Conservation (phyloP, 2,329 filamentous ascomycete species). For the Penicillium sp. region DNA sequence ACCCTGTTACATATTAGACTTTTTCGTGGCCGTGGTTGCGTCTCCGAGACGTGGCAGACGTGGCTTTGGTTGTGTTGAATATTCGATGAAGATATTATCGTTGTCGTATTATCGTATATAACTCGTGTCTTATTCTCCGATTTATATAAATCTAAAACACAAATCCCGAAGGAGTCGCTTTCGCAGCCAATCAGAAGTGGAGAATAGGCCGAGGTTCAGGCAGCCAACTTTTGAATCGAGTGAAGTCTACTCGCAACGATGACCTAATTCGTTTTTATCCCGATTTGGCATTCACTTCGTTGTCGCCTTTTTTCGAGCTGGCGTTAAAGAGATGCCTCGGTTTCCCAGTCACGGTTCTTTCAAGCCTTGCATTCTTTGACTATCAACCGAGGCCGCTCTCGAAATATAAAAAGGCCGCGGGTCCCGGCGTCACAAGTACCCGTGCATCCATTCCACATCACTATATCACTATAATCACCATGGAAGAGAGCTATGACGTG, state of each 20-base stretch:
- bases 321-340: not conserved
- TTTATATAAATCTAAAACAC: not conserved
- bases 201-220: not conserved
- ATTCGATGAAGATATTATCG: too few relatives aligned
- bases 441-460: not conserved
- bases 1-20: too few relatives aligned
- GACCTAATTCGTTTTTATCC: not conserved
- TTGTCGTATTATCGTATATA: too few relatives aligned
- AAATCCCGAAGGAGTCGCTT: not conserved
- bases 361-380: not conserved
- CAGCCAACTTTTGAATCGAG: not conserved
- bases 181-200: not conserved
- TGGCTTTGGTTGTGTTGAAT: too few relatives aligned
- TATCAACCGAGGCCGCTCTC: not conserved
- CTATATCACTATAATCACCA: not conserved
- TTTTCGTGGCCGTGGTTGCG: too few relatives aligned
- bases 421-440: too few relatives aligned
- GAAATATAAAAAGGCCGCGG: not conserved
- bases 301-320: not conserved
- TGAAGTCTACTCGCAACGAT: not conserved
- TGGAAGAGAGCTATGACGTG: constrained; percentile 11
- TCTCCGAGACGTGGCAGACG: too few relatives aligned
- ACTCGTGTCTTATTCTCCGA: too few relatives aligned
- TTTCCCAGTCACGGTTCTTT: not conserved
- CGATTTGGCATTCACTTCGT: not conserved